Evolutionary conservation across 2,329 filamentous ascomycete genomes (phyloP), one percentile per base, ranked within the genome.

Genomic region (Myriosclerotinia duriaeana): DNA sequence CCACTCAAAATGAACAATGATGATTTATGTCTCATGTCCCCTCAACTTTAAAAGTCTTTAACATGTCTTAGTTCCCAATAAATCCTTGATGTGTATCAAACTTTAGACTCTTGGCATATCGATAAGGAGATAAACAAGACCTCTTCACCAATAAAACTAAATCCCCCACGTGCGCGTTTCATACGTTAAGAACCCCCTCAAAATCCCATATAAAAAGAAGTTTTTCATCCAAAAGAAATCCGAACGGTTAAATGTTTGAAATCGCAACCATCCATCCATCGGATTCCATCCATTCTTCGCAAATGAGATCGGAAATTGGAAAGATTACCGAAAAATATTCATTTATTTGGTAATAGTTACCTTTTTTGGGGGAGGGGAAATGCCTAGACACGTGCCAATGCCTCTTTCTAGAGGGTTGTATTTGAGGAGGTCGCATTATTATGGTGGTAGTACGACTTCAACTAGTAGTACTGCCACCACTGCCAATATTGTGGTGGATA

Each of bases 401-500:
- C 46, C 54, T 34, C 34, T 65, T 65, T 34, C 53, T 9, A 55
- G 65, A 26, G 59, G 34, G 48, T 48, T 63, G 55, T 22, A 60
- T 46, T 22, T 53, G 65, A 63, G 46, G 38, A 63, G 56, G 58
- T 22, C 58, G 40, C 40, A 59, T n/a, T 61, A 54, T 42, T 40
- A n/a, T 30, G 17, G 22, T 38, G 56, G 50, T 54, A 80, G 79
- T 26, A 81, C 82, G 30, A 60, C 30, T 4, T 38, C 30, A 7
- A 65, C 20, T 53, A 38, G 30, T 65, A 50, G n/a, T 65, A 3
- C n/a, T 48, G 36, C 44, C 26, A 50, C 53, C 9, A 52, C 60
- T 40, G 52, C 54, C 22, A 65, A 60, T 65, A 44, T 65, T 60
- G 79, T 86, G 70, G 80, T 81, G 65, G 82, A 85, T 75, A 80